Evolutionary conservation across 2,329 filamentous ascomycete genomes (phyloP).

Genomic region (Calycina herbarum): DNA sequence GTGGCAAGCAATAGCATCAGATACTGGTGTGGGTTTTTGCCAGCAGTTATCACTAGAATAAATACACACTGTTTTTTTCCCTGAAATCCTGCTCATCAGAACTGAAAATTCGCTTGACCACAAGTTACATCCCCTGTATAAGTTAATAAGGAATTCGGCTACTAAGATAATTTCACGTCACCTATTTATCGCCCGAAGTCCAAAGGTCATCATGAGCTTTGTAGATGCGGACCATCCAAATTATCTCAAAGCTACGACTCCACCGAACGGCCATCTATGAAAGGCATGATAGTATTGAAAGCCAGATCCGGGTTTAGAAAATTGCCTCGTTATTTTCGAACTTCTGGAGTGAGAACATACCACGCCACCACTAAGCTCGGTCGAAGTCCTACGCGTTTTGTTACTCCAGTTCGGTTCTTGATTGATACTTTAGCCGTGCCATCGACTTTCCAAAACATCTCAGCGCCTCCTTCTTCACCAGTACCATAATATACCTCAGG

Average conservation of each 20-base stretch:
- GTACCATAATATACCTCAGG: conserved; percentile 22
- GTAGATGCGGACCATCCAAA: conserved; percentile 12
- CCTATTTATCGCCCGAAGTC: not conserved
- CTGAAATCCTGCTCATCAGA: conserved; percentile 2
- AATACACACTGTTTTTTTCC: conserved; percentile 11
- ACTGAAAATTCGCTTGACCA: not conserved
- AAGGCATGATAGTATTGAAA: conserved; percentile 8
- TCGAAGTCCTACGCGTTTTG: not conserved
- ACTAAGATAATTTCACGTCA: not conserved
- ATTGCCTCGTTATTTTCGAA: no score
- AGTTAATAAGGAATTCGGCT: no score
- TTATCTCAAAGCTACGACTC: conserved; percentile 9
- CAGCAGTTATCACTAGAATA: conserved; percentile 7
- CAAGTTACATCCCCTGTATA: not conserved
- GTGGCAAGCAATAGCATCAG: conserved; percentile 34
- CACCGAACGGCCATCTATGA: conserved; percentile 4
- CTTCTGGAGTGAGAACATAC: no score
- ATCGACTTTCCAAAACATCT: conserved; percentile 31
- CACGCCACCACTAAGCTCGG: no score
- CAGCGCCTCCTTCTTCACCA: conserved; percentile 22
- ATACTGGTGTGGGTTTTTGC: conserved; percentile 19
- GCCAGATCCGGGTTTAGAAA: no score
- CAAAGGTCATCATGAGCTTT: conserved; percentile 6
- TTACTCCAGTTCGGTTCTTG: not conserved
- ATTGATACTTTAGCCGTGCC: conserved; percentile 16